These are phyloP conservation scores for Alnus glutinosa DNA, from an alignment of 306 rosid species.

Conservation along the genomic window DNA sequence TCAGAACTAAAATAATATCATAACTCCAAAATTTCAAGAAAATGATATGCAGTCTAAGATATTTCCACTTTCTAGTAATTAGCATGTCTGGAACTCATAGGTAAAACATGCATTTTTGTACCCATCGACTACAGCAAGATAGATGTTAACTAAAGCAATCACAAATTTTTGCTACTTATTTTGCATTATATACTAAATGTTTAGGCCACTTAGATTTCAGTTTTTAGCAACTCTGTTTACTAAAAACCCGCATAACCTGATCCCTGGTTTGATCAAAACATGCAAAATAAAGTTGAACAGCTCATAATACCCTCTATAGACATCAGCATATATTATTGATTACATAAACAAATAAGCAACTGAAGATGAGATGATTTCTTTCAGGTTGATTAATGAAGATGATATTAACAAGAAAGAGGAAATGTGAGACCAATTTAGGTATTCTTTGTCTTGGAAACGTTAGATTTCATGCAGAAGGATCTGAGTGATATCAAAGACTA, in stretches of 20 bases:
- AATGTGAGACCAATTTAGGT: not conserved
- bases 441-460: not conserved
- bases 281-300: constrained; percentile 16
- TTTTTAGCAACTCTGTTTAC: not conserved
- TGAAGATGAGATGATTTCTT: not conserved
- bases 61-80: not conserved
- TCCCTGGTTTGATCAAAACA: constrained; percentile 3
- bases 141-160: not conserved
- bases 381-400: not conserved
- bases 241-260: not conserved
- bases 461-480: not conserved
- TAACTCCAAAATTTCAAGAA: not conserved
- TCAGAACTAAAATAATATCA: constrained; percentile 9
- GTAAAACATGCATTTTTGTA: not conserved
- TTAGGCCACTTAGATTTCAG: not conserved
- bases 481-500: not conserved
- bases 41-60: not conserved
- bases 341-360: not conserved
- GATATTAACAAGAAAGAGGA: not conserved
- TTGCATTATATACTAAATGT: not conserved
- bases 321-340: not conserved
- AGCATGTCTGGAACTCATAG: not conserved
- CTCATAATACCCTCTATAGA: not conserved
- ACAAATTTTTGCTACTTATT: not conserved
- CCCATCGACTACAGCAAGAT: not conserved